phyloP scores from a whole-genome alignment of 441 rosid genomes.

The Lepidium campestre region DNA sequence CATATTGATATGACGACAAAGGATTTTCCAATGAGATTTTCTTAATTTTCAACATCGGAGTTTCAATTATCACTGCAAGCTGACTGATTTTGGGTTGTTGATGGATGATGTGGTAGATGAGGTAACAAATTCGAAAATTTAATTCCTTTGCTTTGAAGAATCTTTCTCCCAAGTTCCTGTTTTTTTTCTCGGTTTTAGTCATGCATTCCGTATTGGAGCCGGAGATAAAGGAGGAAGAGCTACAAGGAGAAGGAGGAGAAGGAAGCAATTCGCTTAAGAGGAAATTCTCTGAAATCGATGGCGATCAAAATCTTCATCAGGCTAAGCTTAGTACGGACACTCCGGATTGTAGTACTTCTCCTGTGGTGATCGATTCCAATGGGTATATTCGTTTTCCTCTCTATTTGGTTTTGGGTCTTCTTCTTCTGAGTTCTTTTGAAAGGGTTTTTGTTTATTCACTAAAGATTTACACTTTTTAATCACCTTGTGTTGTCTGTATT shows the following conservation, averaged over 20 bases:
- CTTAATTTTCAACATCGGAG: no score
- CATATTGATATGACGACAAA: no score
- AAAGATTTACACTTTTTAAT: slow-evolving; percentile 1
- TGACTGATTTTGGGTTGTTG: no score
- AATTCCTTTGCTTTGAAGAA: no score
- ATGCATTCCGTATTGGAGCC: slow-evolving; percentile 27
- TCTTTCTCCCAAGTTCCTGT: background rate
- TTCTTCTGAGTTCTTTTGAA: background rate
- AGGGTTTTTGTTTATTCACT: background rate
- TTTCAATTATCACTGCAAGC: no score
- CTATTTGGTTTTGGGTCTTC: background rate
- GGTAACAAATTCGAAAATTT: no score
- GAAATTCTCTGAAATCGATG: slow-evolving; percentile 34
- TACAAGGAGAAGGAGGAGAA: slow-evolving; percentile 11
- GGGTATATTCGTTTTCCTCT: slow-evolving; percentile 32
- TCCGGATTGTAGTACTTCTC: slow-evolving; percentile 9
- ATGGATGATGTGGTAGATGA: no score
- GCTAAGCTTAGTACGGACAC: background rate
- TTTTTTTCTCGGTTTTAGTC: background rate
- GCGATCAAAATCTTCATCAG: background rate
- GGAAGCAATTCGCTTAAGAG: slow-evolving; percentile 33
- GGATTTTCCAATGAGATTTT: no score
- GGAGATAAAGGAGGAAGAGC: slow-evolving; percentile 11
- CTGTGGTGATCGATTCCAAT: slow-evolving; percentile 34
- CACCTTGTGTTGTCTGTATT: slow-evolving; percentile 34